Evolutionary conservation across 1,284 basidiomycete species (phyloP), one percentile per base, ranked within the genome.

Genomic region (Sanghuangporus baumii): DNA sequence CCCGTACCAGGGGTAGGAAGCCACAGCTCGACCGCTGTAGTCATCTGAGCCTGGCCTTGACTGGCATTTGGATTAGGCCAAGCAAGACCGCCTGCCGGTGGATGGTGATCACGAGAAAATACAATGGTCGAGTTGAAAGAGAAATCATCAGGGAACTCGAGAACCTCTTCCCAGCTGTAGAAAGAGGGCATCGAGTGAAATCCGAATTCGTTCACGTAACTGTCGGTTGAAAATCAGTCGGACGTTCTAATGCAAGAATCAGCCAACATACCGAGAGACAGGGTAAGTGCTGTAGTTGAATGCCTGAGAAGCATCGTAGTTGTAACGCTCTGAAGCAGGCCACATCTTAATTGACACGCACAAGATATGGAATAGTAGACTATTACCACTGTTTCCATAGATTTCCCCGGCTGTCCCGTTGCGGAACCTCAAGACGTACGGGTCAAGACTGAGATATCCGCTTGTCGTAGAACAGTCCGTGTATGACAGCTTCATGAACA

Each of bases 181-280:
- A 87, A 82, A 0, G 83, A 86, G 0, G 85, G 84, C 78, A 86
- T 82, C 0, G 84, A 85, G 68, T 85, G 85, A 73, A 85, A 86
- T 79, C 83, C 82, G 66, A 87, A 87, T 67, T 87, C 85, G 65
- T 86, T 86, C 43, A 86, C 78, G 65, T 83, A 85, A 55, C 82
- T 80, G 57, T 6, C 20, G 16, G 16, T 38, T 9, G 23, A 26
- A 18, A 41, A 6, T n/a, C 7, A 54, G 20, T 18, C 14, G 12
- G 23, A 46, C 14, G 40, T 7, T 12, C 23, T 38, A 23, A 55
- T 40, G 34, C 16, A n/a, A 12, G 31, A 6, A 40, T 37, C 12
- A 7, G 20, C 23, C 9, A 26, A 57, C 73, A 65, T 61, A 77
- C 75, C 83, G 75, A n/a, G 78, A 75, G 2, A 82, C 75, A 2